Evolutionary conservation across 305 asterid species (phyloP), one percentile per base, ranked within the genome.

Genomic region (Fraxinus greggii): DNA sequence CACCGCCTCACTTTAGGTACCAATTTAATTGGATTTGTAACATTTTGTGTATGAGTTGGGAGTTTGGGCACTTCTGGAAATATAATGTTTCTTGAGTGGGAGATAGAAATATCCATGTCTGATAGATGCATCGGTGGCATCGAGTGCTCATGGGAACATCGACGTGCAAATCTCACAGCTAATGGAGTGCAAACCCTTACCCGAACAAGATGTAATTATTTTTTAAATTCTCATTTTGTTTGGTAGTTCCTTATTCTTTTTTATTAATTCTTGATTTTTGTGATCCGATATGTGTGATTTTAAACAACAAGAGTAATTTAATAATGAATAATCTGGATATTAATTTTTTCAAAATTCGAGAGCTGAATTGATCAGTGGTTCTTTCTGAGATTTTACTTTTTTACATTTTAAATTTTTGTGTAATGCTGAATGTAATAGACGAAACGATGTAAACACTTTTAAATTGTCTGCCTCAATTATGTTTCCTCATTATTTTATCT

Each of bases 101-200:
- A n/a, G n/a, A n/a, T n/a, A n/a, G n/a, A n/a, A 79, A 19, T 13
- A 61, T 61, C 31, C 8, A 54, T 61, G 23, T 7, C 70, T 61
- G 31, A 61, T 83, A 81, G 91, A 89, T 74, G 80, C 88, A 77
- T 82, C 86, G 85, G 84, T 75, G 83, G 84, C 86, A 61, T 79
- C 86, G 76, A 77, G 40, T 77, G 75, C 92, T 81, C 83, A 79
- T 83, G 92, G 91, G 12, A 89, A 90, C 80, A 84, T 90, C 59
- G 92, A 90, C 51, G 91, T 86, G 81, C 89, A 89, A 75, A 90
- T 90, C 72, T 85, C 85, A 29, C 94, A 88, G 89, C 94, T 90
- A 83, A 87, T 86, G 88, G 90, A 90, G 82, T 89, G 94, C 91
- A 91, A 91, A 77, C 92, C 94, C 85, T 81, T 91, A 78, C 87